phyloP scores from a whole-genome alignment of 331 rosid species.

The Acacia concinna region DNA sequence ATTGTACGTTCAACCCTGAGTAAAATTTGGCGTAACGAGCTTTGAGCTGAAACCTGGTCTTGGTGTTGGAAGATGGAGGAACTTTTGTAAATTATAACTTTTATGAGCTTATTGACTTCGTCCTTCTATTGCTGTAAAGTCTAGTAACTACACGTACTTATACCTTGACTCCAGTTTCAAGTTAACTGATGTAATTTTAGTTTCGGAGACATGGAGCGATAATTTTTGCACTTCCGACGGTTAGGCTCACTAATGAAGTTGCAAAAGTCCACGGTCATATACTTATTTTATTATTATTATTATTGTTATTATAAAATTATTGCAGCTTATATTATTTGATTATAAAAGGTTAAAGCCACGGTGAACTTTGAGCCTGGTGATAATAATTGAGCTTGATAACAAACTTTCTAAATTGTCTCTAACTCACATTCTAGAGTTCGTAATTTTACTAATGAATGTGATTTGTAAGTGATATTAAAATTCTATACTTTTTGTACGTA shows the following conservation, averaged over 20 bases:
- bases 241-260: background rate
- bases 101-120: no score
- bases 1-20: background rate
- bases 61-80: conserved; percentile 4
- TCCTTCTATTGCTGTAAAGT: background rate
- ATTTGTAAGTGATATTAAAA: background rate
- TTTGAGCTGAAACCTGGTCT: conserved; percentile 2
- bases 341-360: background rate
- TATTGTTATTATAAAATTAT: background rate
- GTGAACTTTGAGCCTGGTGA: background rate
- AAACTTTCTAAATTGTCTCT: background rate
- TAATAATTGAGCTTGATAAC: background rate
- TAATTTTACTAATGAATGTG: background rate
- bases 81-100: background rate
- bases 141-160: background rate
- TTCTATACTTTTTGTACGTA: background rate
- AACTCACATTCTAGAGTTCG: background rate
- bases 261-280: background rate
- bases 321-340: background rate
- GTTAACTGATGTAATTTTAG: background rate
- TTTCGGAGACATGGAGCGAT: background rate
- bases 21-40: background rate
- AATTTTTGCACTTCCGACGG: background rate
- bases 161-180: background rate
- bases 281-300: conserved; percentile 29